phyloP scores from a whole-genome alignment of 352 stramenopile genomes.

The Pythium aquatile region DNA sequence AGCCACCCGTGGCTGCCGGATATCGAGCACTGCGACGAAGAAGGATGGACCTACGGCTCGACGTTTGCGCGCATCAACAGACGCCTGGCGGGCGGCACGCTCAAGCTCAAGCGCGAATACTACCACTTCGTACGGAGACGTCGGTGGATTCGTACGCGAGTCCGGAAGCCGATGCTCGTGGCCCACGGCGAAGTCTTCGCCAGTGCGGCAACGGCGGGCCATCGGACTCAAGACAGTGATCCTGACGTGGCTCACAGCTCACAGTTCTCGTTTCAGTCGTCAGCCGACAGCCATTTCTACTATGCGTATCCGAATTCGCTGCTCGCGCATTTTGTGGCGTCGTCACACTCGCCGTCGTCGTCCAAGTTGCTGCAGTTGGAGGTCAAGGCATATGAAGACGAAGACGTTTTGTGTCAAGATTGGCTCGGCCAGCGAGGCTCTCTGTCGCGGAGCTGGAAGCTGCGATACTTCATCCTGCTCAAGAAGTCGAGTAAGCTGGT shows the following conservation, averaged over 20 bases:
- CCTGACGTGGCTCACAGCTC: neutral
- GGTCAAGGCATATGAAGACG: constrained; percentile 61
- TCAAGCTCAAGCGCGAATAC: constrained; percentile 69
- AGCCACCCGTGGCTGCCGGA: constrained; percentile 75
- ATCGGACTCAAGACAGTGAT: neutral
- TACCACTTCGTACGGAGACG: constrained; percentile 78
- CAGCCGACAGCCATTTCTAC: constrained; percentile 43
- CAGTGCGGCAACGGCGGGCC: neutral
- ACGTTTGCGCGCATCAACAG: constrained; percentile 83
- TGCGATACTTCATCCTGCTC: constrained; percentile 78
- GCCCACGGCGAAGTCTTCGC: constrained; percentile 11
- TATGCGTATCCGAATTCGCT: constrained; percentile 64
- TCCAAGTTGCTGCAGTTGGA: constrained; percentile 44
- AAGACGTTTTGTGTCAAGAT: constrained; percentile 72
- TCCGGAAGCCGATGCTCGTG: constrained; percentile 41
- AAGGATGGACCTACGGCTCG: constrained; percentile 85
- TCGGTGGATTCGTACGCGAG: constrained; percentile 77
- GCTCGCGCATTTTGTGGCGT: constrained; percentile 58
- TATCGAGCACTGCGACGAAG: constrained; percentile 73
- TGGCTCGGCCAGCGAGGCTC: constrained; percentile 70
- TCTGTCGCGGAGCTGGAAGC: constrained; percentile 81
- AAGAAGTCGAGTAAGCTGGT: constrained; percentile 71
- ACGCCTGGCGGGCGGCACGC: constrained; percentile 70
- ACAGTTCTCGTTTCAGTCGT: neutral
- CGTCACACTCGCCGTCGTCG: constrained; percentile 29